Percentiles rank a stretch among this genome's conserved stretches.
These are phyloP conservation scores for Danielia reshetovae DNA, from an alignment of 805 yeast genomes.

Conservation along the genomic window DNA sequence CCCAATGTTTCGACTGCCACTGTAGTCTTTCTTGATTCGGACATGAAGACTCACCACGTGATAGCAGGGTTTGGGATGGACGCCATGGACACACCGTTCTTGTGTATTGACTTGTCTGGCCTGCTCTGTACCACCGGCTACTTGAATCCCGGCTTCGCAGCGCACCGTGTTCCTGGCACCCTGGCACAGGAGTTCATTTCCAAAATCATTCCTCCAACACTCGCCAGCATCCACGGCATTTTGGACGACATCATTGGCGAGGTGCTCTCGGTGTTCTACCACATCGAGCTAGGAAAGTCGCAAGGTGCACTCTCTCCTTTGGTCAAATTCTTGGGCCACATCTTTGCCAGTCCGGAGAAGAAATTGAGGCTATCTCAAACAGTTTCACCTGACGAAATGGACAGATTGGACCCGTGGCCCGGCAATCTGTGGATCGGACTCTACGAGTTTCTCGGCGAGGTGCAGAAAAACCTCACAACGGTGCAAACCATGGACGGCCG, in stretches of 20 bases:
- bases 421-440: background rate
- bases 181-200: background rate
- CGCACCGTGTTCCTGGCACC: too few relatives aligned
- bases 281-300: background rate
- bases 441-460: background rate
- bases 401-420: background rate
- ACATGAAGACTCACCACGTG: background rate
- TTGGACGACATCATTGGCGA: background rate
- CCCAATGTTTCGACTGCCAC: background rate
- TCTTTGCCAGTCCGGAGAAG: background rate
- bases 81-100: background rate
- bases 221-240: background rate
- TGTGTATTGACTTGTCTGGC: background rate
- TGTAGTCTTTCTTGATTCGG: background rate
- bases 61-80: background rate
- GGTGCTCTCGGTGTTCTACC: background rate
- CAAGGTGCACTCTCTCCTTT: background rate
- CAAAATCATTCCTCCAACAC: background rate
- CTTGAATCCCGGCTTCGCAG: too few relatives aligned
- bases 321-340: background rate
- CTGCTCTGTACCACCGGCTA: background rate
- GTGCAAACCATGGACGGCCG: background rate
- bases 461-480: background rate
- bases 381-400: background rate
- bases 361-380: too few relatives aligned